Conservation (phyloP, 2,329 filamentous ascomycete genomes). For the Tolypocladium amazonense region DNA sequence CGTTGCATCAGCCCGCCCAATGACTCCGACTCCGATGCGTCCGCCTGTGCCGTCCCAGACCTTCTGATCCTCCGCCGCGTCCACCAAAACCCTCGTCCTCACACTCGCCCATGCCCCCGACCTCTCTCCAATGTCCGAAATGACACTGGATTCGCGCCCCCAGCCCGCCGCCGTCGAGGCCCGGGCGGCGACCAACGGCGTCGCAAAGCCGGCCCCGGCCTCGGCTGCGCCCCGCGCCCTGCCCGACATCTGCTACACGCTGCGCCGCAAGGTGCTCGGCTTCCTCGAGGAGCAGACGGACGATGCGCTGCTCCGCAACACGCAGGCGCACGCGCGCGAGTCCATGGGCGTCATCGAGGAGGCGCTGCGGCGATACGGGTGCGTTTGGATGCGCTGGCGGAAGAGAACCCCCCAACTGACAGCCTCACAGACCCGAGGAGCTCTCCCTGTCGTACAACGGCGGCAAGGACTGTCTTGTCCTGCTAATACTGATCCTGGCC, state of each 20-base stretch:
- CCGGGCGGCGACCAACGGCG: neutral
- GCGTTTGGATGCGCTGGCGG: constrained; percentile 16
- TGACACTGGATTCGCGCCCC: neutral
- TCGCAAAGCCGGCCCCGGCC: neutral
- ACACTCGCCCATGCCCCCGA: neutral
- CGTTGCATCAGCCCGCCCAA: neutral
- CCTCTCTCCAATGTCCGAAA: neutral
- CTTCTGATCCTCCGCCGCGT: neutral
- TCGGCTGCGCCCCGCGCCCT: constrained; percentile 8
- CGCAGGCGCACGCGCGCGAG: constrained; percentile 65
- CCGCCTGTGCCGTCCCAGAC: neutral
- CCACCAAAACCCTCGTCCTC: neutral
- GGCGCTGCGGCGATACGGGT: constrained; percentile 68
- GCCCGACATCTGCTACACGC: constrained; percentile 34
- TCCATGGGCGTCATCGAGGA: constrained; percentile 65
- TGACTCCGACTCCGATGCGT: neutral
- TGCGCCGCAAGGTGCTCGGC: constrained; percentile 49
- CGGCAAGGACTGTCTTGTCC: constrained; percentile 93
- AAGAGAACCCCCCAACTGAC: constrained; percentile 5
- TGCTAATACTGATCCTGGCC: constrained; percentile 77
- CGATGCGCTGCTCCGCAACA: constrained; percentile 44
- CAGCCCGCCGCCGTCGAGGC: neutral
- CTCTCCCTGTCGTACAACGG: constrained; percentile 93
- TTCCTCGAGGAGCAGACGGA: constrained; percentile 53
- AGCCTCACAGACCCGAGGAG: constrained; percentile 52